Conservation (phyloP, 106 monocot genomes). For the Ottelia alismoides region DNA sequence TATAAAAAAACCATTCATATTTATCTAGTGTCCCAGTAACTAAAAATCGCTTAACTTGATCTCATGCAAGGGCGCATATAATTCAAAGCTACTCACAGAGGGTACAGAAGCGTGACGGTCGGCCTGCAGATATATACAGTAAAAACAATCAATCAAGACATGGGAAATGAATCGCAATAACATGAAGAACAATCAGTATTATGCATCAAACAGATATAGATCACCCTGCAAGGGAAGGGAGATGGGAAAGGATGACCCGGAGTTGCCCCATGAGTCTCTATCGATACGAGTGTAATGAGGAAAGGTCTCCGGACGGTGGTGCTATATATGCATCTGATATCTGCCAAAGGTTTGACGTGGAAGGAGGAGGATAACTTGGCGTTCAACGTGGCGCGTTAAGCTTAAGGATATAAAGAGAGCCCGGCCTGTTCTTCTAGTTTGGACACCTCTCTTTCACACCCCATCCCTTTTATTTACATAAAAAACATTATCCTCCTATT, state of each 20-base stretch:
- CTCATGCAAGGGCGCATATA: neutral
- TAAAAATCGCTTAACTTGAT: neutral
- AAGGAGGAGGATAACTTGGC: too few species aligned
- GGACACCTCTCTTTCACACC: too few species aligned
- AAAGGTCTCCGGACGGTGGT: too few species aligned
- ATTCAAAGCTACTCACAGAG: constrained; percentile 41
- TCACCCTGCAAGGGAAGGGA: constrained; percentile 74
- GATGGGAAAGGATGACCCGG: constrained; percentile 51
- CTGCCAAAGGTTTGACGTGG: too few species aligned
- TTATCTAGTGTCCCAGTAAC: neutral
- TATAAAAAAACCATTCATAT: neutral
- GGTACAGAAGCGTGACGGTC: constrained; percentile 62
- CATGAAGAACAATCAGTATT: neutral
- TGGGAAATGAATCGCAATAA: neutral
- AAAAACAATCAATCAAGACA: neutral
- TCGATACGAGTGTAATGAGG: too few species aligned
- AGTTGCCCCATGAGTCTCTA: constrained; percentile 75
- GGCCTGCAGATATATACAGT: constrained; percentile 31
- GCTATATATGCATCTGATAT: too few species aligned
- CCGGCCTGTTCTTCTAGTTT: too few species aligned
- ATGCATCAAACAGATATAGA: neutral
- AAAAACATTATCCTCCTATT: too few species aligned
- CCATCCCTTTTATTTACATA: too few species aligned
- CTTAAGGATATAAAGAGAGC: too few species aligned
- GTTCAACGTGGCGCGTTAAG: too few species aligned